Evolutionary conservation across 192 early-diverging fungal genomes (phyloP).

Genomic region (Polychytrium aggregatum): DNA sequence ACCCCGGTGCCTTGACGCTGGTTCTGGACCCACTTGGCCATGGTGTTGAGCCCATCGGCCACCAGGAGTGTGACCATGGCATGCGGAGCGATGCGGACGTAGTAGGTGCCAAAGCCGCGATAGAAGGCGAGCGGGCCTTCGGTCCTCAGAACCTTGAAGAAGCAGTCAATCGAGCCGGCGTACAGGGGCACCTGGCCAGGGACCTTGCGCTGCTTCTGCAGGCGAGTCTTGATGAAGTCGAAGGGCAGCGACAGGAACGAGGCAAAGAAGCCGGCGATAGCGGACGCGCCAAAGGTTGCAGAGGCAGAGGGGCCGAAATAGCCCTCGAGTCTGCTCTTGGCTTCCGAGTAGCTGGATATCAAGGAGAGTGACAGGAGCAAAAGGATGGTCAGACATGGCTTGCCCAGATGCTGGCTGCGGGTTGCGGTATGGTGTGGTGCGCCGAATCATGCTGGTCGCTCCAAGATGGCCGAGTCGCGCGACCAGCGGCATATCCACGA

Average conservation of each 20-base stretch:
- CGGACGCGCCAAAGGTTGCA: constrained; percentile 28
- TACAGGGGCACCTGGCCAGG: constrained; percentile 27
- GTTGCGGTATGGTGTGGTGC: too few species aligned
- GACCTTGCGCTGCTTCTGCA: constrained; percentile 33
- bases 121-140: constrained; percentile 41
- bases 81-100: constrained; percentile 44
- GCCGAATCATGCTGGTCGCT: too few species aligned
- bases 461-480: too few species aligned
- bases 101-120: constrained; percentile 25
- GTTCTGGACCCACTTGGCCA: too few species aligned
- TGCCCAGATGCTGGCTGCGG: too few species aligned
- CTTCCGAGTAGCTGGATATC: constrained; percentile 21
- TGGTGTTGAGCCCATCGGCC: constrained; percentile 23
- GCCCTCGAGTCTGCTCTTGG: constrained; percentile 26
- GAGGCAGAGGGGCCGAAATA: constrained; percentile 17
- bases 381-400: too few species aligned
- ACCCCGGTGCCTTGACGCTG: too few species aligned
- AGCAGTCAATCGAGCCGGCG: constrained; percentile 37
- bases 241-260: constrained; percentile 41
- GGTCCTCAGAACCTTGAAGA: constrained; percentile 25
- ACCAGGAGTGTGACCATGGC: constrained; percentile 36
- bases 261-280: constrained; percentile 45
- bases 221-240: constrained; percentile 43
- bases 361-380: too few species aligned
- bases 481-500: too few species aligned